A percentile compares a stretch with the other conserved stretches of the same genome.
Conservation (phyloP, 208 protist species). For the Acanthamoeba polyphaga region DNA sequence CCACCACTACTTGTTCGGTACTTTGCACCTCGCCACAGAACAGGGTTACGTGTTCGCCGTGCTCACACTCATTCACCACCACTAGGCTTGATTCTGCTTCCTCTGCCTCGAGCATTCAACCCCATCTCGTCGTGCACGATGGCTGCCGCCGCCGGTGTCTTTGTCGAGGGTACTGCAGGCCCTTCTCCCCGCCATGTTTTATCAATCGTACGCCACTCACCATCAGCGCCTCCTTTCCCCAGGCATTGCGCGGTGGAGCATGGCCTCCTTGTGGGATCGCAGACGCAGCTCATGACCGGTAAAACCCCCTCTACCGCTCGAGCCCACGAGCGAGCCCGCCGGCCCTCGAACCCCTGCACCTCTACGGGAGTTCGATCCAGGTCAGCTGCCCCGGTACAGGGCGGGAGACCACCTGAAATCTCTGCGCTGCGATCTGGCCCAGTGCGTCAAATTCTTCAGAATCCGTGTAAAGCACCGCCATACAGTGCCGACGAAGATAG, state of each 20-base stretch:
- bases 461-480: not conserved
- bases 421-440: not conserved
- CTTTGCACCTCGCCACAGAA: no score
- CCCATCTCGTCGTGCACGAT: not conserved
- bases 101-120: slow-evolving; percentile 13
- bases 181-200: no score
- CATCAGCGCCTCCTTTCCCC: not conserved
- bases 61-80: not conserved
- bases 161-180: not conserved
- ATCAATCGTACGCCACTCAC: no score
- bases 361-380: no score
- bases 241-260: slow-evolving; percentile 48
- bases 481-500: not conserved
- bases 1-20: slow-evolving; percentile 43
- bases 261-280: slow-evolving; percentile 46
- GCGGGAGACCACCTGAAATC: not conserved
- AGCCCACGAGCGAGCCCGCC: not conserved
- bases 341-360: not conserved
- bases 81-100: slow-evolving; percentile 20
- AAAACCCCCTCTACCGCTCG: not conserved
- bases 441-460: not conserved
- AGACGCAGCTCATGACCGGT: not conserved
- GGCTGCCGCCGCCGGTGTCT: slow-evolving; percentile 26
- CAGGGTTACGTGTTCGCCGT: no score
- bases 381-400: no score